A percentile compares a stretch with the other conserved stretches of the same genome.
These are phyloP conservation scores for Gelatoporia subvermispora DNA, from an alignment of 768 basidiomycete species.

Conservation along the genomic window DNA sequence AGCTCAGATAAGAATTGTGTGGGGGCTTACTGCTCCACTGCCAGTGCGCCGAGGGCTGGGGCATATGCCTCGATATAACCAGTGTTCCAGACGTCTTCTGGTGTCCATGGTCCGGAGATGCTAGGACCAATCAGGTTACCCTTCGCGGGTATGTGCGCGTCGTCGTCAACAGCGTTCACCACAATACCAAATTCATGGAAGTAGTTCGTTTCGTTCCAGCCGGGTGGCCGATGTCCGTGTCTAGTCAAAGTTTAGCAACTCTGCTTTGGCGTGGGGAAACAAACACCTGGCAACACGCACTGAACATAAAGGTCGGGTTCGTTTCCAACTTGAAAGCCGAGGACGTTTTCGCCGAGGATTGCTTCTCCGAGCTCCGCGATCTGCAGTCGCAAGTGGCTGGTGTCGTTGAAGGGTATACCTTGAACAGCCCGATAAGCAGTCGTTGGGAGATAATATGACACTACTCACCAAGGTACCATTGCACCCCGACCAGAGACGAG, in stretches of 20 bases:
- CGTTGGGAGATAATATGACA: too few relatives aligned
- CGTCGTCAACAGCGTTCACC: conserved; percentile 36
- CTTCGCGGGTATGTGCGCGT: conserved; percentile 33
- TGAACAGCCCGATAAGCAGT: too few relatives aligned
- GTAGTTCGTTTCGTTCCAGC: conserved; percentile 31
- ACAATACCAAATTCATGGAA: conserved; percentile 46
- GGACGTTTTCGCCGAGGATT: conserved; percentile 37
- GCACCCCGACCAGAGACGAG: conserved; percentile 34
- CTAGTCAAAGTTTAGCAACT: too few relatives aligned
- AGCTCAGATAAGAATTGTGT: background rate
- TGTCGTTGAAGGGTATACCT: conserved; percentile 26
- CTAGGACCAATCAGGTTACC: conserved; percentile 60
- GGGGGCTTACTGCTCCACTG: conserved; percentile 48
- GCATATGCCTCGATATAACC: conserved; percentile 42
- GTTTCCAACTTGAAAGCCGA: conserved; percentile 51
- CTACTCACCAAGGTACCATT: conserved; percentile 45
- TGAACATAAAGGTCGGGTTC: conserved; percentile 51
- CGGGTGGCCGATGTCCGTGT: background rate
- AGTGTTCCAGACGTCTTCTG: conserved; percentile 47
- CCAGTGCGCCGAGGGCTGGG: conserved; percentile 38
- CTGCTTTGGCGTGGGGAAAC: background rate
- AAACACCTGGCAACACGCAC: conserved; percentile 25
- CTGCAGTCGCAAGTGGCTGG: conserved; percentile 22
- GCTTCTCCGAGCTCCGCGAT: conserved; percentile 38
- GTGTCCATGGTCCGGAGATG: conserved; percentile 49